phyloP scores from a whole-genome alignment of 2,329 filamentous ascomycete species.

The Leptodontidium sp. region DNA sequence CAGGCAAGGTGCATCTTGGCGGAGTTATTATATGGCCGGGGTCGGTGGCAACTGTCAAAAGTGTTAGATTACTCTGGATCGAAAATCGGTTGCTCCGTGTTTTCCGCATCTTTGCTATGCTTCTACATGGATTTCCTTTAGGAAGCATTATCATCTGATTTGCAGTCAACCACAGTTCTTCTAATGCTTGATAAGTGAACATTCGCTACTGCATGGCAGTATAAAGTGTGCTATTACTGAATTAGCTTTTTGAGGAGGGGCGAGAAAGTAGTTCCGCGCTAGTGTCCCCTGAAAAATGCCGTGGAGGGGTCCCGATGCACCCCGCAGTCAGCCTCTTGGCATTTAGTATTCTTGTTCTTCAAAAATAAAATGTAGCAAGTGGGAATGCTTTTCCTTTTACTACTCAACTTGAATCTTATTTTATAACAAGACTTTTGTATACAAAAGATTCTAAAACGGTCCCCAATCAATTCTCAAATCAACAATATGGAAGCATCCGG shows the following conservation, averaged over 20 bases:
- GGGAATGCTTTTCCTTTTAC: background rate
- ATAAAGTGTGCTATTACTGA: too few relatives aligned
- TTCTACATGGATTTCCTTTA: background rate
- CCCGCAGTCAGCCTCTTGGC: background rate
- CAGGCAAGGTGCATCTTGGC: background rate
- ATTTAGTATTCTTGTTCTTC: background rate
- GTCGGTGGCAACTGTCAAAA: background rate
- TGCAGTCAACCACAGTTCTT: too few relatives aligned
- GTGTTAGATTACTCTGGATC: constrained; percentile 7
- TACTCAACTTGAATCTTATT: background rate
- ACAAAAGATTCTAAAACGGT: too few relatives aligned
- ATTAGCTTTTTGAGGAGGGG: background rate
- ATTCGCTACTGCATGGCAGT: too few relatives aligned
- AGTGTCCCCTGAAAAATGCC: background rate
- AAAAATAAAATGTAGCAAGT: background rate
- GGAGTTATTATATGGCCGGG: background rate
- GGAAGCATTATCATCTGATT: too few relatives aligned
- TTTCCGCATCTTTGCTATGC: background rate
- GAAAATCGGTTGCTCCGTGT: background rate
- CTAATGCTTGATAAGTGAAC: too few relatives aligned
- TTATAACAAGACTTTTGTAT: too few relatives aligned
- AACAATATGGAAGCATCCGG: constrained; percentile 12
- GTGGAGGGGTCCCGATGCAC: background rate
- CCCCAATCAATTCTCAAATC: too few relatives aligned
- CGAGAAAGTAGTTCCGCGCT: background rate